Evolutionary conservation across 2,329 filamentous ascomycete genomes (phyloP).

Genomic region (Sporothrix mexicana): DNA sequence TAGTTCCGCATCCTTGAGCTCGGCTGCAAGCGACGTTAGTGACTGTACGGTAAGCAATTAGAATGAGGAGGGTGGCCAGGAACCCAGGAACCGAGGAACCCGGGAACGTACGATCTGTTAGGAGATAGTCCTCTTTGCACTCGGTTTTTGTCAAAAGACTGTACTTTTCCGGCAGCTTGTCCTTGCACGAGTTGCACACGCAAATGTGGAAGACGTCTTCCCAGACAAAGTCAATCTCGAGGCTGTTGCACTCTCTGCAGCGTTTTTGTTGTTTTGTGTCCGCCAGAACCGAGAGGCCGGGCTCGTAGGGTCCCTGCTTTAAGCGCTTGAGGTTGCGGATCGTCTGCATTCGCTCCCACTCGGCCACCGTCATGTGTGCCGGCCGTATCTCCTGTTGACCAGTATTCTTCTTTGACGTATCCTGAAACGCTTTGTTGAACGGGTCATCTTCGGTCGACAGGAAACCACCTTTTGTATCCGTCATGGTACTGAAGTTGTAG

Average conservation of each 20-base stretch:
- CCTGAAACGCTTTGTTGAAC: constrained; percentile 74
- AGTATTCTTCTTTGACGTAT: constrained; percentile 46
- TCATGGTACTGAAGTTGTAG: constrained; percentile 98
- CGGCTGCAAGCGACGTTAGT: no score
- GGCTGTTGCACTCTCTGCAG: constrained; percentile 79
- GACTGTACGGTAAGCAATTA: no score
- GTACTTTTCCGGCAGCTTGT: constrained; percentile 89
- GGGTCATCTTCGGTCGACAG: constrained; percentile 91
- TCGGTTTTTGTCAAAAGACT: constrained; percentile 96
- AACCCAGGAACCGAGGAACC: no score
- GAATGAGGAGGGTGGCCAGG: no score
- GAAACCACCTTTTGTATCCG: constrained; percentile 96
- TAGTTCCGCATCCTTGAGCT: constrained; percentile 85
- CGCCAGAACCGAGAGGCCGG: constrained; percentile 76
- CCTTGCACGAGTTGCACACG: constrained; percentile 85
- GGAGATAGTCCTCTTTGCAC: constrained; percentile 89
- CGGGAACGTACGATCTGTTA: constrained; percentile 95
- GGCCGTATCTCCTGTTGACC: constrained; percentile 64
- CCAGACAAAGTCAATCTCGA: constrained; percentile 97
- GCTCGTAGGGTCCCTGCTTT: constrained; percentile 85
- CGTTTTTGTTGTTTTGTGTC: constrained; percentile 69
- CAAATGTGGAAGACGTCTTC: constrained; percentile 78
- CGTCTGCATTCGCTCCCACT: constrained; percentile 87
- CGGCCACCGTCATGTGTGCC: constrained; percentile 83
- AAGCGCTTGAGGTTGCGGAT: constrained; percentile 73